These are phyloP conservation scores for Kodamaea laetipori DNA, from an alignment of 805 yeast species.

Conservation along the genomic window DNA sequence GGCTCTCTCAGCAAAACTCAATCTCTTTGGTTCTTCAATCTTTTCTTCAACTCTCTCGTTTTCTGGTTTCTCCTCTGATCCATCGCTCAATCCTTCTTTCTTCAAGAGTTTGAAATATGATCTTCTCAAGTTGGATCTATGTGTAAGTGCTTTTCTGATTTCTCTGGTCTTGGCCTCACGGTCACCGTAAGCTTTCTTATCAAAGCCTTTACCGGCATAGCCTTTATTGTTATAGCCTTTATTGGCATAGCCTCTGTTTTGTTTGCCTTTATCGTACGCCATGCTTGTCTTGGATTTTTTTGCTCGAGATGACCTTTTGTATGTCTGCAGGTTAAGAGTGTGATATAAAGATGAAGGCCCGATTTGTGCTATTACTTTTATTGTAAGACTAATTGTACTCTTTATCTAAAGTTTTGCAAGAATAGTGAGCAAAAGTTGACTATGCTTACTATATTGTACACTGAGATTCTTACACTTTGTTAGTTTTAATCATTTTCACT, in stretches of 20 bases:
- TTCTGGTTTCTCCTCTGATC: slow-evolving; percentile 11
- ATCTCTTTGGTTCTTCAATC: slow-evolving; percentile 16
- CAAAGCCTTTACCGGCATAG: slow-evolving; percentile 12
- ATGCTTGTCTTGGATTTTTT: slow-evolving; percentile 7
- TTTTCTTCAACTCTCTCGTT: slow-evolving; percentile 19
- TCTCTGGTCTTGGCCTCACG: slow-evolving; percentile 54
- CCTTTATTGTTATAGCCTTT: slow-evolving; percentile 2
- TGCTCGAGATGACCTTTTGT: neutral
- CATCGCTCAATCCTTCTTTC: slow-evolving; percentile 57
- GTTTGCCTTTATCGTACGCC: slow-evolving; percentile 15
- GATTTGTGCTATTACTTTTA: too few relatives aligned
- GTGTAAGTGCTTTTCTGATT: slow-evolving; percentile 74
- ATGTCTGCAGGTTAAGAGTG: too few relatives aligned
- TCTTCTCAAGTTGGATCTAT: slow-evolving; percentile 78
- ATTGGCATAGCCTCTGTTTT: neutral
- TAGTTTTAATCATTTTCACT: too few relatives aligned
- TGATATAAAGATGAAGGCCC: too few relatives aligned
- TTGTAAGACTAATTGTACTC: too few relatives aligned
- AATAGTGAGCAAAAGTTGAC: too few relatives aligned
- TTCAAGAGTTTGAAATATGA: slow-evolving; percentile 78
- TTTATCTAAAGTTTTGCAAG: too few relatives aligned
- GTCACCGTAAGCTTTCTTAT: slow-evolving; percentile 35
- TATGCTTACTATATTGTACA: too few relatives aligned
- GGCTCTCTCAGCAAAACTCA: slow-evolving; percentile 48
- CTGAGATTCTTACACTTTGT: too few relatives aligned